Evolutionary conservation across 768 basidiomycete species (phyloP), one percentile per base, ranked within the genome.

Genomic region (Plicaturopsis crispa): DNA sequence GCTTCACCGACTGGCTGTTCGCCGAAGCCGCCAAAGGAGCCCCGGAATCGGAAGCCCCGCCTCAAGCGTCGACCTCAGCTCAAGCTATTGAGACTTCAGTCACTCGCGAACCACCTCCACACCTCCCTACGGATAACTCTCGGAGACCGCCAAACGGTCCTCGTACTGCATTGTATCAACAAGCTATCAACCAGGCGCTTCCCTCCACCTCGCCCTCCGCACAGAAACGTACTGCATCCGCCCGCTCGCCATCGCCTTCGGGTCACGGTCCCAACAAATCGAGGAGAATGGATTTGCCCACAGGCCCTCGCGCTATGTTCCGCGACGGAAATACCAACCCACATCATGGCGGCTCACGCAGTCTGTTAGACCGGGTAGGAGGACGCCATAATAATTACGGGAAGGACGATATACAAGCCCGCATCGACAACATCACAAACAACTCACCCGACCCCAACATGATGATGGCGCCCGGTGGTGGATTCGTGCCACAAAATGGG

Each of bases 1-100:
- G 69, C 41, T 94, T 96, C 60, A 90, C 88, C 22, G 79, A 84
- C 40, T 94, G 90, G 90, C 62, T 96, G 16, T 96, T 94, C 53
- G 61, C 62, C 23, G 84, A 86, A 55, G 86, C 85, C 16, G 74
- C 75, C 2, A 85, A 83, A 56, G 82, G 81, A 37, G 73, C 70
- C 17, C 62, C 71, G 4, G 78, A 74, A 42, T 55, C 70, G 3
- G 73, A 75, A 21, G 51, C 61, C 24, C 49, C 69, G 6, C 38
- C 62, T 12, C 63, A 62, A 42, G 43, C 66, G 6, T 59, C 60
- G 40, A 53, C 69, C 39, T 42, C 63, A 17, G 48, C 61, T 23
- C 32, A 33, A 24, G 54, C 44, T 38, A 56, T 44, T 34, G 52
- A 50, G 7, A 45, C 49, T 23, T 51, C 38, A 33, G 41, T 62